Conservation (phyloP, 208 protist genomes). For the Crithidia thermophila region DNA sequence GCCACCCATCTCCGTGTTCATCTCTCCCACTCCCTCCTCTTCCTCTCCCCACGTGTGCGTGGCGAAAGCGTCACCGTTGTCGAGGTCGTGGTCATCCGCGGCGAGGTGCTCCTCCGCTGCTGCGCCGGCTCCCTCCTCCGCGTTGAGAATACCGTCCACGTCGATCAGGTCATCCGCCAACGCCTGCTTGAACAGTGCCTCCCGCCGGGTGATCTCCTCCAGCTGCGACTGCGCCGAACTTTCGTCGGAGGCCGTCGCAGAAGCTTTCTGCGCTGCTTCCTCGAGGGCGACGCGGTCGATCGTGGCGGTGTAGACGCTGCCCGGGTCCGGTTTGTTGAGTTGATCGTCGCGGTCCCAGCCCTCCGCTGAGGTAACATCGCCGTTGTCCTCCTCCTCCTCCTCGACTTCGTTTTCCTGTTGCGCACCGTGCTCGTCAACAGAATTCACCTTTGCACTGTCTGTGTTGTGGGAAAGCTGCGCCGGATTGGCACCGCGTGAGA, state of each 20-base stretch:
- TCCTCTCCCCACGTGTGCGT: background rate
- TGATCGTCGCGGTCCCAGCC: conserved; percentile 1
- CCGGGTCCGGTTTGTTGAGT: background rate
- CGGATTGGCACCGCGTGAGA: too few relatives aligned
- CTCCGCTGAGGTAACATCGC: background rate
- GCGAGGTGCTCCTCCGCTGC: background rate
- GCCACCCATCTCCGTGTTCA: too few relatives aligned
- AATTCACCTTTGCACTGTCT: too few relatives aligned
- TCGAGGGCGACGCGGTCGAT: background rate
- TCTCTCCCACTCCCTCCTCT: too few relatives aligned
- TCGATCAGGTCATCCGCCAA: conserved; percentile 32
- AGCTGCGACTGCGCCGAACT: too few relatives aligned
- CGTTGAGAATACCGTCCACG: conserved; percentile 13
- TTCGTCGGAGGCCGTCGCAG: too few relatives aligned
- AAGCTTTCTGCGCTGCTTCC: too few relatives aligned
- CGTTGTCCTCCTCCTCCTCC: conserved; percentile 7
- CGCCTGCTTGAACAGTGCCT: conserved; percentile 12
- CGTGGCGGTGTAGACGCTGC: background rate
- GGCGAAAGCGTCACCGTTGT: background rate
- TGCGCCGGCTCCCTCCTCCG: background rate
- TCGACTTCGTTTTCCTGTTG: background rate
- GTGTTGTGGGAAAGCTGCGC: background rate
- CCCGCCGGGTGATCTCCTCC: background rate
- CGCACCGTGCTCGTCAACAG: too few relatives aligned
- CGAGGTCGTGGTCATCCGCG: background rate